phyloP scores from a whole-genome alignment of 805 yeast species.

The Candida nanaspora region DNA sequence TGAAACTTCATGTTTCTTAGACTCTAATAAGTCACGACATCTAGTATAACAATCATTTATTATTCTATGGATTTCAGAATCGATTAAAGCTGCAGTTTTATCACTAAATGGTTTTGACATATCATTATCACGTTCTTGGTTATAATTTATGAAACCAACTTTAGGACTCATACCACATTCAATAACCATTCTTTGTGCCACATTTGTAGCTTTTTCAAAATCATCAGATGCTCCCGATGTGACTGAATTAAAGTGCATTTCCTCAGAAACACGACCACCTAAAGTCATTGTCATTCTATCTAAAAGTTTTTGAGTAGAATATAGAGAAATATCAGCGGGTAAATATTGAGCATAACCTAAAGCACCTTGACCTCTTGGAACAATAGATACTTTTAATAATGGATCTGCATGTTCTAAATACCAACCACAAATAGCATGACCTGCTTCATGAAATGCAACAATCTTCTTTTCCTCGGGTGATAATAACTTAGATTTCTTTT shows the following conservation, averaged over 20 bases:
- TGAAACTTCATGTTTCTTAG: slow-evolving; percentile 50
- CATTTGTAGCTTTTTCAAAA: slow-evolving; percentile 88
- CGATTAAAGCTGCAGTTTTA: slow-evolving; percentile 60
- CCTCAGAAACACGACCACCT: slow-evolving; percentile 97
- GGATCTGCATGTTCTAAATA: slow-evolving; percentile 88
- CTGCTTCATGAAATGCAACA: slow-evolving; percentile 98
- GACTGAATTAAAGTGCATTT: slow-evolving; percentile 82
- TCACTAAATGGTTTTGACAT: slow-evolving; percentile 65
- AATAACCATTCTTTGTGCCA: slow-evolving; percentile 91
- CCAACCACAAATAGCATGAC: slow-evolving; percentile 99
- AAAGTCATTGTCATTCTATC: slow-evolving; percentile 89
- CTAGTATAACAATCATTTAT: slow-evolving; percentile 57
- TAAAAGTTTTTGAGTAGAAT: slow-evolving; percentile 67
- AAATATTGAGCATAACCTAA: slow-evolving; percentile 96
- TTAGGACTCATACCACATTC: slow-evolving; percentile 77
- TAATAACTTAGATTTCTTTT: slow-evolving; percentile 78
- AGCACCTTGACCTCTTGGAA: slow-evolving; percentile 96
- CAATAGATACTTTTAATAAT: slow-evolving; percentile 86
- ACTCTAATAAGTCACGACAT: slow-evolving; percentile 45
- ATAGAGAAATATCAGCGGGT: slow-evolving; percentile 84
- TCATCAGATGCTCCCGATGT: slow-evolving; percentile 97
- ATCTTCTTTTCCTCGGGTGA: slow-evolving; percentile 81
- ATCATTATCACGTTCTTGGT: slow-evolving; percentile 41
- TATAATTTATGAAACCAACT: slow-evolving; percentile 55
- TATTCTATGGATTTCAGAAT: slow-evolving; percentile 59